phyloP scores from a whole-genome alignment of 2,329 filamentous ascomycete genomes.

The Daldinia sp. region DNA sequence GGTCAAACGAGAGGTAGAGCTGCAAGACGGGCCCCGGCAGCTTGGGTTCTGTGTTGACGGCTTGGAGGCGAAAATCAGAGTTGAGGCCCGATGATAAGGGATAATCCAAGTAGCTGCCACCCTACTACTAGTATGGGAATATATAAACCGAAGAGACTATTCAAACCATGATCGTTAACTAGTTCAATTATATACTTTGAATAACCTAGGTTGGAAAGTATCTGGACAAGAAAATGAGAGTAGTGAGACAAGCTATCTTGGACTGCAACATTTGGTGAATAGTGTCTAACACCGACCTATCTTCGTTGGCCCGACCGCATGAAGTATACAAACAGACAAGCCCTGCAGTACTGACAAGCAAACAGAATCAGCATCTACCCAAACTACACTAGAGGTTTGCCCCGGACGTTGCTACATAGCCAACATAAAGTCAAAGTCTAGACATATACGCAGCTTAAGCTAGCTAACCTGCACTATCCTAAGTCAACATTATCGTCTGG shows the following conservation, averaged over 20 bases:
- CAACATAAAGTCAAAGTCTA: slow-evolving; percentile 14
- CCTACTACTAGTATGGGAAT: slow-evolving; percentile 5
- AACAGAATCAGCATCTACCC: slow-evolving; percentile 23
- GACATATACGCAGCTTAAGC: background rate
- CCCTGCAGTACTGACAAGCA: slow-evolving; percentile 22
- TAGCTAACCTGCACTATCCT: background rate
- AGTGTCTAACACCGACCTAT: slow-evolving; percentile 21
- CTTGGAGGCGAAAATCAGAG: slow-evolving; percentile 74
- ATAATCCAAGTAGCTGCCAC: too few species aligned
- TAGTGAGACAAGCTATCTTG: slow-evolving; percentile 12
- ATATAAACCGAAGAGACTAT: slow-evolving; percentile 5
- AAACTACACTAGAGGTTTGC: slow-evolving; percentile 19
- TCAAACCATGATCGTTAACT: background rate
- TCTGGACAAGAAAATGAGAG: background rate
- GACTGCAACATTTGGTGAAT: slow-evolving; percentile 6
- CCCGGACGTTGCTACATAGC: background rate
- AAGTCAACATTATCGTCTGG: background rate
- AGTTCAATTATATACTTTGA: slow-evolving; percentile 3
- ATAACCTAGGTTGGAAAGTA: background rate
- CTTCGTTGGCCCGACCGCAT: slow-evolving; percentile 13
- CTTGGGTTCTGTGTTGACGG: slow-evolving; percentile 88
- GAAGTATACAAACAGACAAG: slow-evolving; percentile 26
- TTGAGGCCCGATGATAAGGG: slow-evolving; percentile 64
- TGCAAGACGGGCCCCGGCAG: slow-evolving; percentile 82
- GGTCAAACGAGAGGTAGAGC: slow-evolving; percentile 82